These are phyloP conservation scores for Psophocarpus tetragonolobus DNA, from an alignment of 306 rosid genomes.

Conservation along the genomic window DNA sequence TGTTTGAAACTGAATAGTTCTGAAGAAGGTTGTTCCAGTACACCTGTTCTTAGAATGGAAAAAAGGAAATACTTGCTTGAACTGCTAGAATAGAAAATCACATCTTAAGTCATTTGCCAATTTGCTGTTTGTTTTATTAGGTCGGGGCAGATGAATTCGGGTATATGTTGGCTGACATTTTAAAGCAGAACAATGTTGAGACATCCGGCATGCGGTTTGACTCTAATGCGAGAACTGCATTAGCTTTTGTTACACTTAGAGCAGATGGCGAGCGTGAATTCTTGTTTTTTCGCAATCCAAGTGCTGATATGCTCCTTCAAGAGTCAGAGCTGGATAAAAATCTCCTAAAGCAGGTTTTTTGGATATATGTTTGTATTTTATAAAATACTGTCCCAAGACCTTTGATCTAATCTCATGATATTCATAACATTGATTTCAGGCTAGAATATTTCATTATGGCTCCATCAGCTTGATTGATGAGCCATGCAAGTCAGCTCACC, in stretches of 20 bases:
- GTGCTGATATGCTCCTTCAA: slow-evolving; percentile 90
- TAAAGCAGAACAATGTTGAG: slow-evolving; percentile 69
- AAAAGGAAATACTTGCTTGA: slow-evolving; percentile 9
- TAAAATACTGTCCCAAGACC: background rate
- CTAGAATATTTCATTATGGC: slow-evolving; percentile 82
- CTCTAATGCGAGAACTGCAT: slow-evolving; percentile 76
- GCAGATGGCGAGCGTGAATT: slow-evolving; percentile 93
- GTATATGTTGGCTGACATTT: slow-evolving; percentile 70
- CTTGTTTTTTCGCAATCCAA: slow-evolving; percentile 87
- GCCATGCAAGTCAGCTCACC: slow-evolving; percentile 81
- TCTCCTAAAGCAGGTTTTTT: slow-evolving; percentile 61
- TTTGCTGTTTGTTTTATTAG: slow-evolving; percentile 39
- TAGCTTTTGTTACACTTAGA: slow-evolving; percentile 87
- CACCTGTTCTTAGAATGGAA: background rate
- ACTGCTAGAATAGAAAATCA: background rate
- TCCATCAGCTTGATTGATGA: slow-evolving; percentile 95
- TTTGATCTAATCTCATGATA: background rate
- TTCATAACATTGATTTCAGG: slow-evolving; percentile 52
- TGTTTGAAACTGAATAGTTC: background rate
- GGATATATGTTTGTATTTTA: background rate
- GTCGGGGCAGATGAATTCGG: slow-evolving; percentile 96
- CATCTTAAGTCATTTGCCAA: background rate
- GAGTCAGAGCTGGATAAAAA: slow-evolving; percentile 77
- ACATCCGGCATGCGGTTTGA: slow-evolving; percentile 81
- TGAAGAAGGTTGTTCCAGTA: background rate